A percentile compares a stretch with the other conserved stretches of the same genome.
Evolutionary conservation across 768 basidiomycete species (phyloP).

Genomic region (Paxillus rubicundulus): DNA sequence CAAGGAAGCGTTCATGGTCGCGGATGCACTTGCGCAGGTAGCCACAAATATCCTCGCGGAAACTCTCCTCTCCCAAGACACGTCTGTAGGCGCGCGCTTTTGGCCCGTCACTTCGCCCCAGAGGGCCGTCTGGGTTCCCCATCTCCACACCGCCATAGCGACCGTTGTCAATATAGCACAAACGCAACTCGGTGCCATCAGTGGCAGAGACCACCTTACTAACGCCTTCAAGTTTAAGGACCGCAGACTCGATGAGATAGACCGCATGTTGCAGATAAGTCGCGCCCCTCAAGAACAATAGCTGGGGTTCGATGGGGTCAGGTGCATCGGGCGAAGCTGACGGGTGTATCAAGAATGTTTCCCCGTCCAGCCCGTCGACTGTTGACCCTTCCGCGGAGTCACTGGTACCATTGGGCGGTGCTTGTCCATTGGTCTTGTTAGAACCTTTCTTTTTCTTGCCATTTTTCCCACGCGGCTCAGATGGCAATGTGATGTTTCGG

Average conservation of each 20-base stretch:
- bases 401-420: constrained; percentile 66
- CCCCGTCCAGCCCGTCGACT: constrained; percentile 49
- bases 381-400: constrained; percentile 39
- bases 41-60: constrained; percentile 58
- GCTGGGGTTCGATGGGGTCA: constrained; percentile 82
- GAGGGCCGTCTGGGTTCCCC: constrained; percentile 76
- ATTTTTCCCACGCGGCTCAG: constrained; percentile 40
- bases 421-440: constrained; percentile 56
- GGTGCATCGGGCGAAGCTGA: constrained; percentile 76
- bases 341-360: constrained; percentile 58
- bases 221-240: constrained; percentile 70
- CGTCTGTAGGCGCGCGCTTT: constrained; percentile 66
- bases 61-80: constrained; percentile 50
- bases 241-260: constrained; percentile 67
- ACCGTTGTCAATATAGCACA: constrained; percentile 74
- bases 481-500: constrained; percentile 38
- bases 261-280: constrained; percentile 81
- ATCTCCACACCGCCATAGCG: constrained; percentile 83
- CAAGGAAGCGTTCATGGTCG: constrained; percentile 81
- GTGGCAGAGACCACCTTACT: constrained; percentile 47
- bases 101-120: constrained; percentile 54
- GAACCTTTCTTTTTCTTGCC: constrained; percentile 57
- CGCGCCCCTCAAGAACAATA: constrained; percentile 80
- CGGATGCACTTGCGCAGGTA: constrained; percentile 74
- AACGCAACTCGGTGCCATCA: constrained; percentile 73